phyloP scores from a whole-genome alignment of 73 alveolate genomes.

The Tetrahymena elliotti region DNA sequence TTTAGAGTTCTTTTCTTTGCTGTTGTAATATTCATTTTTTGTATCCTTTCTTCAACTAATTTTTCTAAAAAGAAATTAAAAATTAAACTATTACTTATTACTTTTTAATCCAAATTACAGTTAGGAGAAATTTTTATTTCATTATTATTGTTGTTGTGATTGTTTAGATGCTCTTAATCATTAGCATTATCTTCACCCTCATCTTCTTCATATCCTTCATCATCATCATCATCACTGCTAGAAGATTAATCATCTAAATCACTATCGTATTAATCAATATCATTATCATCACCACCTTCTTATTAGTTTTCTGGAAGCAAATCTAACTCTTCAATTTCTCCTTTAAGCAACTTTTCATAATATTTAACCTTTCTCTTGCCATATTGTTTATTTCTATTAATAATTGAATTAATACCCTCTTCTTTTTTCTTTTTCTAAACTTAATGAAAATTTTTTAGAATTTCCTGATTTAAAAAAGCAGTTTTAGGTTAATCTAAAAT shows the following conservation, averaged over 20 bases:
- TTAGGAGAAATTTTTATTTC: neutral
- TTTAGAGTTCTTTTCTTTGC: neutral
- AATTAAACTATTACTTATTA: neutral
- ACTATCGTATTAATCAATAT: neutral
- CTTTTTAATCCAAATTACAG: neutral
- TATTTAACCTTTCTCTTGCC: neutral
- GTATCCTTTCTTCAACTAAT: neutral
- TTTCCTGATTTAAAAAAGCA: neutral
- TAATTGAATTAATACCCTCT: neutral
- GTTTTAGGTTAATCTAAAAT: neutral
- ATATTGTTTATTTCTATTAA: neutral
- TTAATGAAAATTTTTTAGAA: neutral
- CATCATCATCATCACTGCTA: neutral
- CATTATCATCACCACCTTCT: neutral
- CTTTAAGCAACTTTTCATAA: neutral
- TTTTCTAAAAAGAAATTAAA: neutral
- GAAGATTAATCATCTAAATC: neutral
- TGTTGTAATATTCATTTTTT: neutral
- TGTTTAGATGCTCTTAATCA: too few species aligned
- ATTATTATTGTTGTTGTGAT: too few species aligned
- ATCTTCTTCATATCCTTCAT: neutral
- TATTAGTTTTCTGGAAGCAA: neutral
- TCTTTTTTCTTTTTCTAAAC: neutral
- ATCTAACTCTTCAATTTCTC: neutral
- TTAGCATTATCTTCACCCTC: neutral